Base-by-base conservation (phyloP, 2,329 filamentous ascomycete species). In the Aspergillus sojae region DNA sequence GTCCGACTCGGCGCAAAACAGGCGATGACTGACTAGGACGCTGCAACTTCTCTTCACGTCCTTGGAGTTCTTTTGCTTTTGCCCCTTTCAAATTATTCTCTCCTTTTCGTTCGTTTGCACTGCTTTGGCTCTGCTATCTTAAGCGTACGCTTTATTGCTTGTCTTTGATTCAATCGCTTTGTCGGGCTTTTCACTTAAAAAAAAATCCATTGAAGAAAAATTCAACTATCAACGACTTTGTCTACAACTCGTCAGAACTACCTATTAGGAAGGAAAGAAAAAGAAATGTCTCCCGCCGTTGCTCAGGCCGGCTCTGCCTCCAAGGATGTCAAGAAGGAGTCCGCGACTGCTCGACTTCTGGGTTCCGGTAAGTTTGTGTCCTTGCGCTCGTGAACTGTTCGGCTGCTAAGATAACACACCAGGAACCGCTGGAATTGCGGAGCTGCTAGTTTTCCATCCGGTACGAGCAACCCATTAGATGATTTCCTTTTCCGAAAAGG, bases 351-450 rank as follows among this genome's bases (percentile, higher is more conserved):
- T 73, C 88, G 95, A 81, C 82, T 99, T 70, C 83, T 97, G 69
- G 95, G 95, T 74, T 97, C 95, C 75, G 95, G 95, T 97, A 83
- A 61, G 80, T 67, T 55, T 50, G 43, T 23, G 28, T 28, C 54
- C 43, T 26, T 39, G 36, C 39, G 14, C 28, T n/a, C 11, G 56
- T 34, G 21, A 54, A 26, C 10, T 45, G 57, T 61, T 65, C 69
- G 59, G 55, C 65, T 58, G 66, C 65, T 71, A 53, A 71, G 46
- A 36, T 19, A 14, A 9, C 56, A 28, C 58, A 60, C 57, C 72
- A 97, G 94, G 94, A 75, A 92, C 89, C 76, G 93, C 94, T 76
- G 94, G 94, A 84, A 94, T 97, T 79, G 90, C 94, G 73, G 94
- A 97, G 82, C 85, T 97, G 75, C 88, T 93, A 75, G 88, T 97